Base-by-base conservation (phyloP, 192 early-diverging fungal genomes). In the Rhizophlyctis rosea region DNA sequence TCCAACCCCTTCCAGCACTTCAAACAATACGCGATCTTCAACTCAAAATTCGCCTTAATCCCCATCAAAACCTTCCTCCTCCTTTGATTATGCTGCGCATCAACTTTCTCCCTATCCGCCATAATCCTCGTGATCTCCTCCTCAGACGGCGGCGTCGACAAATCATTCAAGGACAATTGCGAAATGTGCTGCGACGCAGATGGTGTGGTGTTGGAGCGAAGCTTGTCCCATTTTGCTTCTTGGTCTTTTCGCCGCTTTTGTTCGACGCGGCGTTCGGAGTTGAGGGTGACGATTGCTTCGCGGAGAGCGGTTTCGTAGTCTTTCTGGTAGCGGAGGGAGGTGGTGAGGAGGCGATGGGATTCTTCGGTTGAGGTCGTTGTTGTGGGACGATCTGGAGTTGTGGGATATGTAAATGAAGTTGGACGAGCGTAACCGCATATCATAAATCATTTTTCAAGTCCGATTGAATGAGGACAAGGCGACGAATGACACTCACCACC, bases 261-360 rank as follows among this genome's bases (percentile, higher is more conserved):
- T 29, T 52, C 25, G 30, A 21, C 61, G 51, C 34, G 0, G 61
- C 52, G 16, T 18, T 34, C 30, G 32, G n/a, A 34, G 57, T 47
- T 4, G 57, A 33, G 27, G 32, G 30, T 54, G 57, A 61, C 4
- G 34, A 36, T 24, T 60, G 30, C 54, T 61, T 68, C 24, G 31
- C 68, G 5, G 57, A 53, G 7, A 50, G 57, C 1, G 51, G 30
- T 33, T 48, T 69, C 39, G 18, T 44, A 44, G 39, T 44, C 39
- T 44, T 44, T 18, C 39, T 13, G 39, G 39, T 44, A 18, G 18
- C 39, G 39, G 39, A 44, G 39, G 9, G 39, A 44, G 7, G 7
- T 44, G 9, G 9, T 18, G 18, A 44, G 39, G 18, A 44, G 39
- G 7, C n/a, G n/a, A n/a, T 44, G 39, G 39, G 39, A 18, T 13